Evolutionary conservation across 306 rosid species (phyloP), one percentile per base, ranked within the genome.

Genomic region (Pueraria montana): DNA sequence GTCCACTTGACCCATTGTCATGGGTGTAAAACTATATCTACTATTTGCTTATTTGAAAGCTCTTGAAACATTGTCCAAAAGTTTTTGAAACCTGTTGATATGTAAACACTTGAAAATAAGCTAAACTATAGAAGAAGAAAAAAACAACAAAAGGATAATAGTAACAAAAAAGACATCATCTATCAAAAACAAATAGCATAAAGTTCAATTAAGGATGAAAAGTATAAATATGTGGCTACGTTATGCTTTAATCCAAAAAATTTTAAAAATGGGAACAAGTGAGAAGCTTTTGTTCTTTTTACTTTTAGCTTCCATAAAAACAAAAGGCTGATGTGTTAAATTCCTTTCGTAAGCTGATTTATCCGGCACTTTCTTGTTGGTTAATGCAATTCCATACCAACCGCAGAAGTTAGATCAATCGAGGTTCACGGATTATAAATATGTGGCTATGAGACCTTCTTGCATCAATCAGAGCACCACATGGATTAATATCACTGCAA

Each of bases 261-360:
- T 6, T 5, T 11, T 1, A 11, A 14, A 21, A 32, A 21, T 48
- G 45, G 64, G 30, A 32, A 61, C 34, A 72, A 45, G 42, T 12
- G 53, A 6, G 68, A 20, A 20, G 34, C 40, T 30, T 53, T 8
- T 27, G 11, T 53, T 32, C 20, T 14, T 14, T 30, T 53, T 34
- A 2, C 2, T 40, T 24, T 30, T 53, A 18, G 2, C 1, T 40
- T 24, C 6, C 20, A 12, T 53, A 21, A 59, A 74, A 73, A 20
- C 61, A 65, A 26, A 82, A 53, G 66, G 62, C 4, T 67, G 76
- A 55, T 82, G 64, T 55, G 82, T 53, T 67, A 38, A 8, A 56
- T 50, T 34, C 38, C 23, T 64, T 64, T n/a, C 11, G 24, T 21
- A 7, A 34, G 49, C 27, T 58, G 21, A 52, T 17, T 72, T 49